These are phyloP conservation scores for Coemansia reversa DNA, from an alignment of 192 early-diverging fungal species.

Conservation along the genomic window DNA sequence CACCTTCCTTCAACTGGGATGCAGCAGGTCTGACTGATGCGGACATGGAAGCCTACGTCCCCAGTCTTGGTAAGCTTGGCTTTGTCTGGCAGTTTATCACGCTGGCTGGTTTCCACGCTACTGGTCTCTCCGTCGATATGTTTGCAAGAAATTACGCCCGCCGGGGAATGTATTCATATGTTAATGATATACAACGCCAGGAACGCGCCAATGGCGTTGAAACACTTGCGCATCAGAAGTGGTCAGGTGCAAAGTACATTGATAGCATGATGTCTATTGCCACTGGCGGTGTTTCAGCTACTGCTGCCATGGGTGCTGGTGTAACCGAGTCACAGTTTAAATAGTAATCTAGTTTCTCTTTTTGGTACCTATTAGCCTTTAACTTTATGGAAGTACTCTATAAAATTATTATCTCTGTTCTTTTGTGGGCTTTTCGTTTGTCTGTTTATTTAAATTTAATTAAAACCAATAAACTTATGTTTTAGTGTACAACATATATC, in stretches of 20 bases:
- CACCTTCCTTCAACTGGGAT: constrained; percentile 98
- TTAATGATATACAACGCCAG: constrained; percentile 87
- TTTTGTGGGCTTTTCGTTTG: too few species aligned
- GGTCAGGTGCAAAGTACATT: constrained; percentile 90
- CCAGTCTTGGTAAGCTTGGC: constrained; percentile 83
- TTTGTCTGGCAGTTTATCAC: constrained; percentile 99
- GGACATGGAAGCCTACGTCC: constrained; percentile 82
- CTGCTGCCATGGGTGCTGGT: constrained; percentile 93
- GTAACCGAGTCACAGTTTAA: constrained; percentile 84
- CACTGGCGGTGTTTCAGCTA: constrained; percentile 88
- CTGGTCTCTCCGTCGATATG: constrained; percentile 79
- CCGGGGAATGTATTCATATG: constrained; percentile 93
- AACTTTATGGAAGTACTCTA: too few species aligned
- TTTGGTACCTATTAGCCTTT: too few species aligned
- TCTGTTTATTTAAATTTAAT: too few species aligned
- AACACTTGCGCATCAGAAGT: constrained; percentile 90
- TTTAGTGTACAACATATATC: not conserved
- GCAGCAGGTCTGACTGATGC: constrained; percentile 90
- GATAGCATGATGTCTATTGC: constrained; percentile 91
- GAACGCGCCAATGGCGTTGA: constrained; percentile 89
- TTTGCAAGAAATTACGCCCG: constrained; percentile 88
- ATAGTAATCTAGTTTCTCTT: constrained; percentile 12
- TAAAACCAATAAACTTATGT: not conserved
- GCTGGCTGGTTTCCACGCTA: constrained; percentile 90
- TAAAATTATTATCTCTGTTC: too few species aligned